Percentiles rank a stretch among this genome's conserved stretches.
These are phyloP conservation scores for Podospora didyma DNA, from an alignment of 495 filamentous ascomycete species.

Conservation along the genomic window DNA sequence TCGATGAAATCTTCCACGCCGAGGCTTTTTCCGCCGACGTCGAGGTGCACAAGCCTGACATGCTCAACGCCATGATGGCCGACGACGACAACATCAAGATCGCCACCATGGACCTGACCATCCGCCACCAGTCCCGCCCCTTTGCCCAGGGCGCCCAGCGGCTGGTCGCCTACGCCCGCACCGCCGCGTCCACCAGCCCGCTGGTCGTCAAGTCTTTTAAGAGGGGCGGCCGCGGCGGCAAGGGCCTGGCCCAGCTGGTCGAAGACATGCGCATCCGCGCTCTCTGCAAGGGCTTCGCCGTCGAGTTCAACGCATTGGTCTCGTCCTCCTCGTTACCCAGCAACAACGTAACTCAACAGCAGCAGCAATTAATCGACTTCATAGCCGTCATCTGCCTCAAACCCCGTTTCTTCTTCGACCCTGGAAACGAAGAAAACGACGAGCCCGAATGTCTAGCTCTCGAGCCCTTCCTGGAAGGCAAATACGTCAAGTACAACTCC, in stretches of 20 bases:
- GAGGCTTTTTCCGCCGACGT: constrained; percentile 28
- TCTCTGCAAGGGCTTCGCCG: constrained; percentile 36
- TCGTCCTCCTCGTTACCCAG: too few relatives aligned
- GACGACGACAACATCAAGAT: constrained; percentile 18
- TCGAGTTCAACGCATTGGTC: constrained; percentile 38
- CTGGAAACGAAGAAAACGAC: too few relatives aligned
- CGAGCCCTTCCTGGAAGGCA: constrained; percentile 32
- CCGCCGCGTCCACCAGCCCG: constrained; percentile 14
- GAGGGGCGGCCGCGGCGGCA: constrained; percentile 1
- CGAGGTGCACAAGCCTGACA: constrained; percentile 9
- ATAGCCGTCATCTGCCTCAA: constrained; percentile 29
- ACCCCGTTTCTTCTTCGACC: too few relatives aligned
- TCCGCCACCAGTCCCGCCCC: constrained; percentile 23
- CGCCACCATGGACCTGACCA: constrained; percentile 19
- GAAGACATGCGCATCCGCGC: constrained; percentile 35
- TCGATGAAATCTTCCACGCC: constrained; percentile 21
- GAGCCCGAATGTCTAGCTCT: constrained; percentile 17
- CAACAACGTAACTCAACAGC: too few relatives aligned
- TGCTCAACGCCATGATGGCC: constrained; percentile 28
- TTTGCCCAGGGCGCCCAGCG: constrained; percentile 32
- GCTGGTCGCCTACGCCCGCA: constrained; percentile 28
- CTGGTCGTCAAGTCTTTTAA: constrained; percentile 34
- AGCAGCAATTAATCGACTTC: constrained; percentile 29
- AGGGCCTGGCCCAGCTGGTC: constrained; percentile 23
- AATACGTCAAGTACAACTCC: constrained; percentile 38